These are phyloP conservation scores for Pyrenophora tritici-repentis DNA, from an alignment of 2,329 filamentous ascomycete genomes.

Conservation along the genomic window DNA sequence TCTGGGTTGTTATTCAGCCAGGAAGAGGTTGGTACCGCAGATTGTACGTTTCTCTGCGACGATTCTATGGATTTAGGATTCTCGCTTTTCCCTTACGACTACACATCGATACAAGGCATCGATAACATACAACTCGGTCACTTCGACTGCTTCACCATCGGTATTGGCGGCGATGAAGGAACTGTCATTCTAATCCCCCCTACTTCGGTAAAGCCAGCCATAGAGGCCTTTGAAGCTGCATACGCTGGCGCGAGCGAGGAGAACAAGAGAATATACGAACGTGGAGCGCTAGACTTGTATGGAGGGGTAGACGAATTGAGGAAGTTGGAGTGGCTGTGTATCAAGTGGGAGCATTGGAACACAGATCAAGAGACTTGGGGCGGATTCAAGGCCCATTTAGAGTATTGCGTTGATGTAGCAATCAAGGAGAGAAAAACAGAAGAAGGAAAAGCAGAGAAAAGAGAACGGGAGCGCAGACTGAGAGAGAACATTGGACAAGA, in stretches of 20 bases:
- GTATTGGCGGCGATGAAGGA: constrained; percentile 10
- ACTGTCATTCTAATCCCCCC: constrained; percentile 6
- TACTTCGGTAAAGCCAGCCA: not conserved
- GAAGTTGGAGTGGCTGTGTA: constrained; percentile 10
- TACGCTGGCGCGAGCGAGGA: constrained; percentile 3
- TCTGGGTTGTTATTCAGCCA: too few relatives aligned
- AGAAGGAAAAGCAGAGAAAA: not conserved
- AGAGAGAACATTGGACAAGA: not conserved
- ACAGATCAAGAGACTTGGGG: constrained; percentile 2
- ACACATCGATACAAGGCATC: not conserved
- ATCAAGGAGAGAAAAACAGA: not conserved
- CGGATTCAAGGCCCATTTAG: constrained; percentile 3
- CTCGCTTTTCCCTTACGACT: too few relatives aligned
- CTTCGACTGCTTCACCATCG: constrained; percentile 1
- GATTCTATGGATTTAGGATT: too few relatives aligned
- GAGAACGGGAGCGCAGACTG: not conserved
- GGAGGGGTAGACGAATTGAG: constrained; percentile 6
- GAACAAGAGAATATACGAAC: constrained; percentile 4
- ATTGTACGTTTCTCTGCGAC: too few relatives aligned
- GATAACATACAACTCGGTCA: not conserved
- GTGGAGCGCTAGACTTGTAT: constrained; percentile 10
- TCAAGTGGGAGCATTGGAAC: constrained; percentile 5
- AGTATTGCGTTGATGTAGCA: not conserved
- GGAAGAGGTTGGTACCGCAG: too few relatives aligned
- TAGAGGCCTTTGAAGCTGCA: constrained; percentile 1